A percentile compares a stretch with the other conserved stretches of the same genome.
These are phyloP conservation scores for Pseudomassariella vexata DNA, from an alignment of 2,329 filamentous ascomycete species.

Conservation along the genomic window DNA sequence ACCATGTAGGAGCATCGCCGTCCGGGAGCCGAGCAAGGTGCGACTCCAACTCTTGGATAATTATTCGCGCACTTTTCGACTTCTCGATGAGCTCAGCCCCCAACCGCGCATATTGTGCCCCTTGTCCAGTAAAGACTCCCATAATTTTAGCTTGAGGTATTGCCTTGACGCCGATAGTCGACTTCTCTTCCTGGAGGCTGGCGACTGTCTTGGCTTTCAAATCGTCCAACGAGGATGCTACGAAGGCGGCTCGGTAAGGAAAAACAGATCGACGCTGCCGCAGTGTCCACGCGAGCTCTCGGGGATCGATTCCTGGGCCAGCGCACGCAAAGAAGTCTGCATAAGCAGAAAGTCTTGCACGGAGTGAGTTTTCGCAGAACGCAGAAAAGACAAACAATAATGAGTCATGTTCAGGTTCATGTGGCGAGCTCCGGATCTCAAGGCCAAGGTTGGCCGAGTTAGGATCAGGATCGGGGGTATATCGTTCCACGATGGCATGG, in stretches of 20 bases:
- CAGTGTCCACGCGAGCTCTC: constrained; percentile 3
- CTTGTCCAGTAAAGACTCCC: constrained; percentile 6
- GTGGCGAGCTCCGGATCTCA: too few relatives aligned
- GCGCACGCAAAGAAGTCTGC: neutral
- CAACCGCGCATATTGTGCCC: constrained; percentile 4
- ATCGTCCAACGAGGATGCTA: neutral
- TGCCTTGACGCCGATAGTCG: too few relatives aligned
- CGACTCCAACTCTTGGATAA: constrained; percentile 12
- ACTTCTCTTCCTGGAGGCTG: neutral
- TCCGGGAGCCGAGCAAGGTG: constrained; percentile 12
- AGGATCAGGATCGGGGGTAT: too few relatives aligned
- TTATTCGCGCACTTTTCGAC: constrained; percentile 5
- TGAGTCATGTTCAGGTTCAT: too few relatives aligned
- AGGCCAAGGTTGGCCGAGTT: too few relatives aligned
- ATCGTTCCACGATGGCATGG: constrained; percentile 13
- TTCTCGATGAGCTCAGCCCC: constrained; percentile 2
- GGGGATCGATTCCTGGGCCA: neutral
- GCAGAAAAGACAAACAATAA: neutral
- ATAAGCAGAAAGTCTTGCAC: neutral
- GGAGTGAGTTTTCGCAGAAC: neutral
- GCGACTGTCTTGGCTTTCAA: neutral
- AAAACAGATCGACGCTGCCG: constrained; percentile 3
- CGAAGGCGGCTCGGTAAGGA: neutral
- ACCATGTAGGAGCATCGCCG: constrained; percentile 12
- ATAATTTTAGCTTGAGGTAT: neutral